Evolutionary conservation across 352 stramenopile species (phyloP), one percentile per base, ranked within the genome.

Genomic region (Globisporangium lucens): DNA sequence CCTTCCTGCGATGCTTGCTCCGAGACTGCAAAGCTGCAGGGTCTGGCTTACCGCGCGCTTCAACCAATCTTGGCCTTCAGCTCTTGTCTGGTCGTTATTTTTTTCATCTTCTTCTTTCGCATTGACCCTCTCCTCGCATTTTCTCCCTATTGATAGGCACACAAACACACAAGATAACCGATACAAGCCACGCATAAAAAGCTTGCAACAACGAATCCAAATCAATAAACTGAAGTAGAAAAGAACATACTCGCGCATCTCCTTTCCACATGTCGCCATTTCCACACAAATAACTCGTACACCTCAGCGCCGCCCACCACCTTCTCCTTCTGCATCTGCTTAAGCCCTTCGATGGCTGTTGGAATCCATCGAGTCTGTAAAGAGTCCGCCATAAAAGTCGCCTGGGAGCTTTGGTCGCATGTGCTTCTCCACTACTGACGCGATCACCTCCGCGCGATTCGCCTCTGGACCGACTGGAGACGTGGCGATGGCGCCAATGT

Each of bases 361-460:
- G 36, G 36, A 36, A 47, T 66, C 71, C 55, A 75, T 75, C 41
- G 90, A 68, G 66, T 90, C 82, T 22, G 77, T 73, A 70, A 95
- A 95, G 43, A 95, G 71, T 57, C 84, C 77, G 43, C 88, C 83
- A 68, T 96, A 96, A 68, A 96, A 96, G 68, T 96, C 85, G 35
- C 88, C 86, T 12, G 88, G 88, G 20, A 96, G 78, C 70, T 93
- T 87, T 17, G 88, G 86, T 13, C 76, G 83, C 77, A 96, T 92
- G 68, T 96, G 76, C 62, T 91, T 89, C 59, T 91, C 77, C 5
- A 93, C 77, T 56, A 94, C 82, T 1, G 83, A 80, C 8, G 77
- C 75, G 35, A 96, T 89, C 60, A 90, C 75, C 24, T 86, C 89
- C 30, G 79, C 83, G 13, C 88, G 85, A 57, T 90, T 90, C 65